Percentiles rank a stretch among this genome's conserved stretches.
These are phyloP conservation scores for Beta corolliflora DNA, from an alignment of 179 eudicot species.

Conservation along the genomic window DNA sequence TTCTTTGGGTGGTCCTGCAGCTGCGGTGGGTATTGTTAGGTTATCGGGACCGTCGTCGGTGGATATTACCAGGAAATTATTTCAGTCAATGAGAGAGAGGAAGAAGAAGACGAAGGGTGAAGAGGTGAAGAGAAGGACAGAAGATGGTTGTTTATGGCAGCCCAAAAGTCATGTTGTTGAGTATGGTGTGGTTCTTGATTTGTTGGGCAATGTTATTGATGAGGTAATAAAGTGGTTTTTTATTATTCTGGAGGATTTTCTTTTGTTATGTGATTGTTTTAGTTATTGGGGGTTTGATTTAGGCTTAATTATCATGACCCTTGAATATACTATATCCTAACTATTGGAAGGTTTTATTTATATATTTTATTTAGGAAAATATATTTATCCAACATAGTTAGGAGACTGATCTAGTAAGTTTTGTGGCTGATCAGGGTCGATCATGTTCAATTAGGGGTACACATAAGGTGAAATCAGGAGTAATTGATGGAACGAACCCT, in stretches of 20 bases:
- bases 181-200: conserved; percentile 74
- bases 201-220: conserved; percentile 63
- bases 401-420: too few relatives aligned
- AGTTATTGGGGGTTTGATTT: neutral
- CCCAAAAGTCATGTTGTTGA: conserved; percentile 88
- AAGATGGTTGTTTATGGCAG: conserved; percentile 43
- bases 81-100: conserved; percentile 41
- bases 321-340: neutral
- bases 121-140: neutral
- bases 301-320: neutral
- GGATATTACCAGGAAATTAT: conserved; percentile 55
- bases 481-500: too few relatives aligned
- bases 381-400: too few relatives aligned
- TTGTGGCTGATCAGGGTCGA: too few relatives aligned
- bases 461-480: too few relatives aligned
- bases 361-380: too few relatives aligned
- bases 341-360: too few relatives aligned
- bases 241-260: neutral
- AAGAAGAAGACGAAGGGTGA: conserved; percentile 28
- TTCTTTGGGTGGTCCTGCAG: conserved; percentile 84
- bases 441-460: too few relatives aligned
- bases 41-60: conserved; percentile 86
- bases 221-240: conserved; percentile 52
- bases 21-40: conserved; percentile 91
- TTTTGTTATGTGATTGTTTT: neutral